Base-by-base conservation (phyloP, 257 asterid species). In the Primulina huaijiensis region DNA sequence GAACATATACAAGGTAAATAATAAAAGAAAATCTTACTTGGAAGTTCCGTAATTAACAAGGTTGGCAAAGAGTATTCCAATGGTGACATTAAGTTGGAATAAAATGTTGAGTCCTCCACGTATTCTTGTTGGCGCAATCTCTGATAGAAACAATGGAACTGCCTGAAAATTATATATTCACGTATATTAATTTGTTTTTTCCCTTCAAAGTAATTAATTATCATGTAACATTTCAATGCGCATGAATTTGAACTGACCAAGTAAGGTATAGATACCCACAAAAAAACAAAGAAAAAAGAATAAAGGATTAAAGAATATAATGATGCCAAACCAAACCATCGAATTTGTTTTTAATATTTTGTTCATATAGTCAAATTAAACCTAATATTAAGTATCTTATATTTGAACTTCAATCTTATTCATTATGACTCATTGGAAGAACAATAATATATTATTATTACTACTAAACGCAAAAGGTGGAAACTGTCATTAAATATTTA, bases 51-150 rank as follows among this genome's bases (percentile, higher is more conserved):
- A 92, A 33, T 92, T 92, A 81, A 92, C 88, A 2, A 92, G 90
- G 60, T 83, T 83, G 76, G 98, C 98, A 60, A 90, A 85, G 1
- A 92, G 89, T 74, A 92, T 90, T 30, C 98, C 98, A 29, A 92
- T 74, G 21, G 97, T 92, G 37, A 87, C 82, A 35, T 88, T 90
- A 52, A 92, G 97, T 68, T 92, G 98, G 80, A 92, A 90, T 4
- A 92, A 77, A 64, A 92, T 92, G 82, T 92, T 92, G 52, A 92
- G 98, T 4, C 87, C 98, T 75, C 98, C 97, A 59, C 97, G 96
- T 35, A 92, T 88, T 75, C 92, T 90, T 62, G 98, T 90, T 6
- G 98, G 97, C 67, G 97, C 98, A 1, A 92, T 92, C 75, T 92
- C 97, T 35, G 98, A 92, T 61, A 92, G 81, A 75, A 88, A 92